A percentile compares a stretch with the other conserved stretches of the same genome.
phyloP scores from a whole-genome alignment of 176 grass and related monocot species.

The Raddia distichophylla region DNA sequence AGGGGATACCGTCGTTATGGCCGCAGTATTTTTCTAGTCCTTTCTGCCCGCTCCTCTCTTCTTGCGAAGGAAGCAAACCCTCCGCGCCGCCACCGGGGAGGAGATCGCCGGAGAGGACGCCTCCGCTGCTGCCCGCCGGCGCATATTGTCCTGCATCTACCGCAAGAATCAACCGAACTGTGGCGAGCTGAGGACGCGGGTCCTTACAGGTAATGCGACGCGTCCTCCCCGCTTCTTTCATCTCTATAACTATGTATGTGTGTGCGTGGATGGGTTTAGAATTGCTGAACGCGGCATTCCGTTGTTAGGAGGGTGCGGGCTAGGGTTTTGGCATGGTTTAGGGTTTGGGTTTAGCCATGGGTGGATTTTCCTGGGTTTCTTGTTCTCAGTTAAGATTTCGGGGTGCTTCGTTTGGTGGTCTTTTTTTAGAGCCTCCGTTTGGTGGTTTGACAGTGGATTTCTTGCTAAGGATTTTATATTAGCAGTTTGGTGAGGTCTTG shows the following conservation, averaged over 20 bases:
- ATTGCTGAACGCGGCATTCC: not conserved
- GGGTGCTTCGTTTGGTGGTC: no score
- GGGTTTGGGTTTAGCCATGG: not conserved
- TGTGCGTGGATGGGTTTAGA: not conserved
- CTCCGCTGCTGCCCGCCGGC: constrained; percentile 36
- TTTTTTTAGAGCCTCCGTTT: no score
- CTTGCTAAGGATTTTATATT: not conserved
- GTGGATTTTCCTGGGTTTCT: not conserved
- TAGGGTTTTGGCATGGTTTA: constrained; percentile 38
- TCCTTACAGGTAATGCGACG: constrained; percentile 59
- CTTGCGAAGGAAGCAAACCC: constrained; percentile 46
- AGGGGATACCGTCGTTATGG: no score
- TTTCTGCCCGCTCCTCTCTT: not conserved
- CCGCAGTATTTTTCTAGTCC: no score
- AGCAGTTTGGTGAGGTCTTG: not conserved
- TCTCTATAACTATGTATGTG: no score
- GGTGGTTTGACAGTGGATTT: not conserved
- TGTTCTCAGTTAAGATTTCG: not conserved
- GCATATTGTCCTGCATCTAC: constrained; percentile 51
- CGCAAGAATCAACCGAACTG: constrained; percentile 85
- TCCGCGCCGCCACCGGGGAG: not conserved
- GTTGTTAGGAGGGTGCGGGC: not conserved
- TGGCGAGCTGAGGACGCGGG: constrained; percentile 76
- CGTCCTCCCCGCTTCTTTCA: not conserved
- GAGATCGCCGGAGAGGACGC: constrained; percentile 44